Percentiles rank a stretch among this genome's conserved stretches.
Conservation (phyloP, 1,284 basidiomycete genomes). For the Sporisorium exsertum region DNA sequence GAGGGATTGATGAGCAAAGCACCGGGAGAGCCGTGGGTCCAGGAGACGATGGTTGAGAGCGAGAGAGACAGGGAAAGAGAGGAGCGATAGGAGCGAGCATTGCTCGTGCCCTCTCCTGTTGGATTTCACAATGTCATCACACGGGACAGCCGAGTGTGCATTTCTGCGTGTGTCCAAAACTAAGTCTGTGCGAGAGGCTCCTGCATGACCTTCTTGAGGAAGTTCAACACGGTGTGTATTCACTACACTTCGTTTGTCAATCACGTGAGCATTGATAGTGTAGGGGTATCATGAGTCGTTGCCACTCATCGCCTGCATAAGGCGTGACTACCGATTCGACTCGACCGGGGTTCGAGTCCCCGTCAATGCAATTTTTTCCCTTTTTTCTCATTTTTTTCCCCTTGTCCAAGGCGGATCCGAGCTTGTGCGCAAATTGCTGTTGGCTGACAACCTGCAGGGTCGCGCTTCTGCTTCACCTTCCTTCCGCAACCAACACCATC, state of each 20-base stretch:
- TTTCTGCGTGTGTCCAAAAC: background rate
- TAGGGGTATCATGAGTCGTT: constrained; percentile 56
- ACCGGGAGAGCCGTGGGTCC: too few species aligned
- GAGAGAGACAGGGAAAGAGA: background rate
- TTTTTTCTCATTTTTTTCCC: background rate
- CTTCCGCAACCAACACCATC: constrained; percentile 7
- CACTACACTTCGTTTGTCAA: background rate
- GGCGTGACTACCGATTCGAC: constrained; percentile 41
- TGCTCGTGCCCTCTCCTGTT: too few species aligned
- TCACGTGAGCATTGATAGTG: constrained; percentile 49
- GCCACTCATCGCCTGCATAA: constrained; percentile 34
- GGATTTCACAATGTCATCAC: background rate
- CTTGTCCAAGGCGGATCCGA: constrained; percentile 22
- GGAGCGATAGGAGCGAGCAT: background rate
- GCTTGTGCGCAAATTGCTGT: background rate
- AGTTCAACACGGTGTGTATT: background rate
- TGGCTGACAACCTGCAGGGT: constrained; percentile 8
- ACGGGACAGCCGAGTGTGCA: background rate
- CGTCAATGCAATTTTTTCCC: constrained; percentile 51
- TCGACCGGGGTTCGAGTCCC: constrained; percentile 60
- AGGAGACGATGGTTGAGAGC: too few species aligned
- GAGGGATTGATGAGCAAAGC: too few species aligned
- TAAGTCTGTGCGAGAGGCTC: constrained; percentile 11
- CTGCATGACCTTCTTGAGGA: background rate
- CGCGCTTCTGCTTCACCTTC: background rate